Base-by-base conservation (phyloP, 2,329 filamentous ascomycete genomes). In the Geosmithia flava region DNA sequence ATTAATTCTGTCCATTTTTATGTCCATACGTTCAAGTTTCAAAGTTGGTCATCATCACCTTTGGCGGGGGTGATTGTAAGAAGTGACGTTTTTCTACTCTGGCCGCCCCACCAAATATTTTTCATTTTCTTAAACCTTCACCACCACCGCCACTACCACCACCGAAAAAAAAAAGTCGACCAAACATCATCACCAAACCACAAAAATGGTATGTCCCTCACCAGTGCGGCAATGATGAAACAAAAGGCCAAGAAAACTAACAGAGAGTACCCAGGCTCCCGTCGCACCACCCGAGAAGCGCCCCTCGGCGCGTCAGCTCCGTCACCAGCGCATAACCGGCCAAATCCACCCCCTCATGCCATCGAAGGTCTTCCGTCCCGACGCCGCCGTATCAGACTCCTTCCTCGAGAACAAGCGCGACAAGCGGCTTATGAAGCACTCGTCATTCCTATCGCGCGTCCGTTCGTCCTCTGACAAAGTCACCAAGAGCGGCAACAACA, bases 341-440 rank as follows among this genome's bases (percentile, higher is more conserved):
- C 58, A 68, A 56, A 65, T 69, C 55, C 69, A 74, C 59, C 70
- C 71, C 11, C 68, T 74, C 52, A 62, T 72, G 20, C 72, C 76
- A 46, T 66, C 70, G 59, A 74, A 72, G 57, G 68, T 70, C 13
- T 72, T 75, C 61, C 75, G 74, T 47, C 59, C 68, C 45, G 67
- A 73, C 55, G 72, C 75, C 54, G 60, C 67, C 45, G 70, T 75
- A 15, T 64, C 70, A 44, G 75, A 80, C 60, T 53, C 62, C 51
- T 90, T 91, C 65, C 69, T 80, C 51, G 76, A 80, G 48, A 81
- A 75, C 53, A 97, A 96, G 67, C 82, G 78, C 60, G 87, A 94
- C 69, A 95, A 91, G 70, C 85, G 83, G 20, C 69, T 75, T 33
- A 87, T 94, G 57, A 90, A 89, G 61, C 87, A 87, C 71, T 84